These are phyloP conservation scores for Corchorus capsularis DNA, from an alignment of 345 rosid genomes.

Conservation along the genomic window DNA sequence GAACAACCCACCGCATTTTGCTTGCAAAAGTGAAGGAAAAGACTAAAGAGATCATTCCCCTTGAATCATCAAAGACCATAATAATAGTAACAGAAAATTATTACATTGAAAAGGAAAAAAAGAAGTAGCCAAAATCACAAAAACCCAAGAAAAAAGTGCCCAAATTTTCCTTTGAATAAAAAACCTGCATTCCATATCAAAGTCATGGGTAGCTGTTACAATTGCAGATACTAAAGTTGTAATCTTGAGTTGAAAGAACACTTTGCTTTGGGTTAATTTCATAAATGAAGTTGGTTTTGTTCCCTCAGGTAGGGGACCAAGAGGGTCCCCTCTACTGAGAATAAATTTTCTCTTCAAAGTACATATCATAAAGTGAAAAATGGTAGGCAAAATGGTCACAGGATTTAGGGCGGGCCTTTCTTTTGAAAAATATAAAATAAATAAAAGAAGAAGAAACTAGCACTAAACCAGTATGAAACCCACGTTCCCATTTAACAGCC, in stretches of 20 bases:
- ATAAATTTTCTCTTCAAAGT: conserved; percentile 22
- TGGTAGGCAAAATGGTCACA: conserved; percentile 48
- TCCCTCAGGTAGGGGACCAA: conserved; percentile 17
- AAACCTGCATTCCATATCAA: conserved; percentile 20
- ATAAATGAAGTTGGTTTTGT: conserved; percentile 12
- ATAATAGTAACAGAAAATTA: neutral
- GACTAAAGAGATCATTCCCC: conserved; percentile 24
- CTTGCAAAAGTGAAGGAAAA: conserved; percentile 24
- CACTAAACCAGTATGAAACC: conserved; percentile 38
- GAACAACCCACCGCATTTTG: conserved; percentile 27
- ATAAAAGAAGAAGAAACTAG: neutral
- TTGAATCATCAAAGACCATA: conserved; percentile 19
- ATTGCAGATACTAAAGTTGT: conserved; percentile 2
- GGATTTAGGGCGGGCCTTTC: conserved; percentile 56
- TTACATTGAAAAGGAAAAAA: conserved; percentile 2
- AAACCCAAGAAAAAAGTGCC: conserved; percentile 15
- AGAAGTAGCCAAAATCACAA: conserved; percentile 19
- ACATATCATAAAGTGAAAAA: conserved; percentile 38
- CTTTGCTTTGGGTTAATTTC: conserved; percentile 1
- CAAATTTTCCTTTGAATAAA: conserved; percentile 6
- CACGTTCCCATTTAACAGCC: conserved; percentile 56
- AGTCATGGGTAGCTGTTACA: neutral
- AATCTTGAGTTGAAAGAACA: neutral
- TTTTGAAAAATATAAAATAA: conserved; percentile 39
- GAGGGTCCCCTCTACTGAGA: conserved; percentile 28